Percentiles rank a stretch among this genome's conserved stretches.
Conservation (phyloP, 2,329 filamentous ascomycete genomes). For the Arthrobotrys iridis region DNA sequence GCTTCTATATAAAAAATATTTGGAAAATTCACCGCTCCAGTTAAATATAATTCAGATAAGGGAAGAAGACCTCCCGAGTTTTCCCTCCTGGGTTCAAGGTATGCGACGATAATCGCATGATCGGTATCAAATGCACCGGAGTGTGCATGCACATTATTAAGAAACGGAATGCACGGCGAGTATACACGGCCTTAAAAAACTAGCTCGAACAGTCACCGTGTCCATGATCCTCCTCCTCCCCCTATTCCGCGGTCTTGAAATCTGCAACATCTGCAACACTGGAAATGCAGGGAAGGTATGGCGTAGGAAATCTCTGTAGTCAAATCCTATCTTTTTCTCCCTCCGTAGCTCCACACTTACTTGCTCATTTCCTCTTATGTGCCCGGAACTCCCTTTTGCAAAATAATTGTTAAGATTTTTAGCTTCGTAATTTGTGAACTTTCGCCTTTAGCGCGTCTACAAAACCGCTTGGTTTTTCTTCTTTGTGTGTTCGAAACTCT, state of each 20-base stretch:
- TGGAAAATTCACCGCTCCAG: conserved; percentile 8
- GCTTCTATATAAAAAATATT: conserved; percentile 49
- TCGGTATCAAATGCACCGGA: conserved; percentile 31
- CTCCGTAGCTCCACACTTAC: conserved; percentile 24
- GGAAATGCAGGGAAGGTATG: conserved; percentile 16
- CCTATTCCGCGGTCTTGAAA: conserved; percentile 14
- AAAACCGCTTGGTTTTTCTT: conserved; percentile 16
- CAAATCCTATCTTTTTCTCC: background rate
- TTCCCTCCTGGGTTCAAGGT: conserved; percentile 29
- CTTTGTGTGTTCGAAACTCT: background rate
- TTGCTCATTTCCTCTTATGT: conserved; percentile 30
- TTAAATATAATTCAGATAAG: conserved; percentile 5
- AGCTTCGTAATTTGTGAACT: conserved; percentile 10
- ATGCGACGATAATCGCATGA: conserved; percentile 51
- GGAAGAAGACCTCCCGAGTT: conserved; percentile 45
- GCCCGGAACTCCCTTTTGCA: conserved; percentile 40
- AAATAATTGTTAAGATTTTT: background rate
- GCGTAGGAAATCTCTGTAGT: conserved; percentile 2
- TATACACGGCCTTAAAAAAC: conserved; percentile 12
- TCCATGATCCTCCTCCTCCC: conserved; percentile 6
- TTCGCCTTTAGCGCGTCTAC: conserved; percentile 18
- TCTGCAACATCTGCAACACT: conserved; percentile 39
- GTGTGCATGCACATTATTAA: conserved; percentile 14
- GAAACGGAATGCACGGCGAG: conserved; percentile 21
- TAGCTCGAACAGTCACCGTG: conserved; percentile 13